These are phyloP conservation scores for Phaeosphaeriaceae sp. DNA, from an alignment of 2,329 filamentous ascomycete species.

Conservation along the genomic window DNA sequence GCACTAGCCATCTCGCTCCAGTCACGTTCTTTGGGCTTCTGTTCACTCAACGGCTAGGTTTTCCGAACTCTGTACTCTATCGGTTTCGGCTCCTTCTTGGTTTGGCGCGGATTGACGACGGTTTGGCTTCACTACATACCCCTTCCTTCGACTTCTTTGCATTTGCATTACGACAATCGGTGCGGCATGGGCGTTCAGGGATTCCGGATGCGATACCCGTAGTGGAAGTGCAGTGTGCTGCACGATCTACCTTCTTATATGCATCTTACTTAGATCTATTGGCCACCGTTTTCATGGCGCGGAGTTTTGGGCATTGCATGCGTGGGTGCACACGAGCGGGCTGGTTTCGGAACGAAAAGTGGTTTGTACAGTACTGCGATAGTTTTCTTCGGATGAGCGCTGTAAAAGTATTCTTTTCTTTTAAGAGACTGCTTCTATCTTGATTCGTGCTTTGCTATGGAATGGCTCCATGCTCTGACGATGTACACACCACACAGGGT, in stretches of 20 bases:
- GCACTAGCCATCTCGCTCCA: constrained; percentile 28
- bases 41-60: neutral
- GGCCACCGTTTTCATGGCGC: constrained; percentile 29
- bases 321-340: constrained; percentile 23
- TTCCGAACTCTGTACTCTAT: constrained; percentile 28
- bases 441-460: neutral
- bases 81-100: constrained; percentile 31
- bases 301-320: constrained; percentile 42
- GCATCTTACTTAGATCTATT: constrained; percentile 32
- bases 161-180: constrained; percentile 26
- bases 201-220: constrained; percentile 39
- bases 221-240: constrained; percentile 28
- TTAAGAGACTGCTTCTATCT: neutral
- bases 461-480: neutral
- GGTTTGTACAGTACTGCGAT: constrained; percentile 34
- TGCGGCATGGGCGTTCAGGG: constrained; percentile 32
- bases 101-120: constrained; percentile 29
- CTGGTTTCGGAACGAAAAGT: constrained; percentile 26
- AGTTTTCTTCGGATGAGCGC: constrained; percentile 10
- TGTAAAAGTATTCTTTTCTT: constrained; percentile 10
- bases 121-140: constrained; percentile 22
- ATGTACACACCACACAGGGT: too few species aligned
- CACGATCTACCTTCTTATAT: constrained; percentile 25
- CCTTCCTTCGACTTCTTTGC: constrained; percentile 16
- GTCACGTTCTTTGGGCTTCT: neutral